phyloP scores from a whole-genome alignment of 2,329 filamentous ascomycete species.

The Colletotrichum sp. region DNA sequence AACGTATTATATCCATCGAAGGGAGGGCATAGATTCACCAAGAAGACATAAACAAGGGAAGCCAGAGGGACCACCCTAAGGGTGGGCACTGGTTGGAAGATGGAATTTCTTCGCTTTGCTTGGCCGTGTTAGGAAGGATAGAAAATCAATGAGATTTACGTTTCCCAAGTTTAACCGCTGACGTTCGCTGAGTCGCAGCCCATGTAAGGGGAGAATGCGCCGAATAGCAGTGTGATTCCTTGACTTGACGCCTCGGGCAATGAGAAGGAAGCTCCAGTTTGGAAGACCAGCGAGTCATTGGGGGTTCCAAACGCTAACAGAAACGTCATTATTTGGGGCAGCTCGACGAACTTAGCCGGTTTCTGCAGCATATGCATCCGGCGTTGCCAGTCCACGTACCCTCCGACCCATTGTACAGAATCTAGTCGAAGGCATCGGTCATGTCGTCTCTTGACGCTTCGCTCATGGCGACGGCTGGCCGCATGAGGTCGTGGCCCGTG shows the following conservation, averaged over 20 bases:
- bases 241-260: neutral
- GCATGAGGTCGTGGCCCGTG: neutral
- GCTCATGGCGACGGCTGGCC: neutral
- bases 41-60: constrained; percentile 19
- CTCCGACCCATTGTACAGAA: neutral
- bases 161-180: neutral
- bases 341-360: neutral
- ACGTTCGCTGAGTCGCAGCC: neutral
- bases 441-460: neutral
- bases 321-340: constrained; percentile 2
- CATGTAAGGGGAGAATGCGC: neutral
- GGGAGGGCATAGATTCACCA: constrained; percentile 20
- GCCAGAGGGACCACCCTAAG: neutral
- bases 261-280: neutral
- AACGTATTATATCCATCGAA: constrained; percentile 20
- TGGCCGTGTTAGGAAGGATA: constrained; percentile 8
- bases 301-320: neutral
- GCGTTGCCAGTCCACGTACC: neutral
- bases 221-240: neutral
- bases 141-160: constrained; percentile 21
- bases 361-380: neutral
- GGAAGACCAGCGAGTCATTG: neutral
- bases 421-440: neutral
- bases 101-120: constrained; percentile 14
- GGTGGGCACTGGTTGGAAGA: constrained; percentile 8